Conservation (phyloP, 2,329 filamentous ascomycete species). For the Hysterium pulicare region DNA sequence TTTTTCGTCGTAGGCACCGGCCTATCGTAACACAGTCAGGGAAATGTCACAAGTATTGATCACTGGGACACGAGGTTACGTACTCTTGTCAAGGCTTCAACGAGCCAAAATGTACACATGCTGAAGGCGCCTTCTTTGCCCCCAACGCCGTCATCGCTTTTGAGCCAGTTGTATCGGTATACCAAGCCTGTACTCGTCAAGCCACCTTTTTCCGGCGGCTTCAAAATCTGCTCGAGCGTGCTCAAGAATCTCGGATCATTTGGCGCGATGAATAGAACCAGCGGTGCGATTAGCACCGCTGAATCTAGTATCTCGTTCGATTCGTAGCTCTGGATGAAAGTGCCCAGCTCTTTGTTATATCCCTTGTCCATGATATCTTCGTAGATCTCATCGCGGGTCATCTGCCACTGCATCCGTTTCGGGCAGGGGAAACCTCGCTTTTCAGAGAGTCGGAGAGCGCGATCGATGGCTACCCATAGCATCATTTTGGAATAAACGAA, state of each 20-base stretch:
- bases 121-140: constrained; percentile 73
- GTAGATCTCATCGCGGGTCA: constrained; percentile 64
- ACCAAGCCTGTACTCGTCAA: constrained; percentile 72
- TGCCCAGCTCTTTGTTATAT: constrained; percentile 66
- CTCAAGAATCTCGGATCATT: constrained; percentile 72
- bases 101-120: constrained; percentile 82
- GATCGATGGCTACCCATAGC: constrained; percentile 79
- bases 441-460: constrained; percentile 68
- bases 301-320: constrained; percentile 67
- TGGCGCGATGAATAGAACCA: constrained; percentile 76
- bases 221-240: constrained; percentile 69
- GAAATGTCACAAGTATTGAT: background rate
- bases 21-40: constrained; percentile 15
- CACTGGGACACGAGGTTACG: constrained; percentile 31
- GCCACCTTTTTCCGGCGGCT: constrained; percentile 70
- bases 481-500: constrained; percentile 81
- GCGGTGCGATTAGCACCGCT: constrained; percentile 69
- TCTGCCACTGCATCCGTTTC: constrained; percentile 63
- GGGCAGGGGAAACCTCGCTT: constrained; percentile 75
- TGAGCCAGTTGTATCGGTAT: constrained; percentile 68
- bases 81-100: constrained; percentile 72
- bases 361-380: constrained; percentile 78
- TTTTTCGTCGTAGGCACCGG: constrained; percentile 56
- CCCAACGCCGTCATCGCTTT: constrained; percentile 69
- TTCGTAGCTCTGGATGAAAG: constrained; percentile 75